Conservation (phyloP, 257 asterid genomes). For the Striga asiatica region DNA sequence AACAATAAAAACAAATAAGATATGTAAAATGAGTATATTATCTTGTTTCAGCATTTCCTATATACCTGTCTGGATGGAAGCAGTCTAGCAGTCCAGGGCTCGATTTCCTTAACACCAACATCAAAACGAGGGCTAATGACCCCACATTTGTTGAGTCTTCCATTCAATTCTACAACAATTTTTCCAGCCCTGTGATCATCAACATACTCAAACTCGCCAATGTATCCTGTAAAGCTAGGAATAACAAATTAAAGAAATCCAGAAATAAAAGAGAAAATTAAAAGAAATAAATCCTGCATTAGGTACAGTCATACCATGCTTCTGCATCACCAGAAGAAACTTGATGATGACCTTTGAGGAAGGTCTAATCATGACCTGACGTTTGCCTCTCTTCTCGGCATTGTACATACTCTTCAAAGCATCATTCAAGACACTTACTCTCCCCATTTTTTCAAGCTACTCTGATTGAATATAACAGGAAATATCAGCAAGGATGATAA, state of each 20-base stretch:
- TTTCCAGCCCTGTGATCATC: conserved; percentile 37
- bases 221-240: conserved; percentile 17
- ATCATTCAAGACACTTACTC: conserved; percentile 26
- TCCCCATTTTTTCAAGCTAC: conserved; percentile 29
- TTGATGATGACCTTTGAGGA: conserved; percentile 27
- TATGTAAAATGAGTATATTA: too few species aligned
- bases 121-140: conserved; percentile 36
- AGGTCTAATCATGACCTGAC: conserved; percentile 33
- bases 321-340: conserved; percentile 31
- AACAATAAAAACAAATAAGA: too few species aligned
- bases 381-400: conserved; percentile 25
- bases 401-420: conserved; percentile 33
- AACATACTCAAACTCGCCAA: conserved; percentile 31
- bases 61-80: conserved; percentile 32
- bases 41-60: neutral
- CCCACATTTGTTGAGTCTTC: conserved; percentile 31
- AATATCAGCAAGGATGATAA: too few species aligned
- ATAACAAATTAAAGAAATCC: neutral
- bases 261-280: neutral
- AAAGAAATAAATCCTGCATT: neutral
- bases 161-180: conserved; percentile 31
- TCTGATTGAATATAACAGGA: too few species aligned
- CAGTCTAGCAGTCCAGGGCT: conserved; percentile 34
- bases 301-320: conserved; percentile 17
- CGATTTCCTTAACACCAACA: conserved; percentile 34